These are phyloP conservation scores for Trichoderma gamsii DNA, from an alignment of 495 filamentous ascomycete species.

Conservation along the genomic window DNA sequence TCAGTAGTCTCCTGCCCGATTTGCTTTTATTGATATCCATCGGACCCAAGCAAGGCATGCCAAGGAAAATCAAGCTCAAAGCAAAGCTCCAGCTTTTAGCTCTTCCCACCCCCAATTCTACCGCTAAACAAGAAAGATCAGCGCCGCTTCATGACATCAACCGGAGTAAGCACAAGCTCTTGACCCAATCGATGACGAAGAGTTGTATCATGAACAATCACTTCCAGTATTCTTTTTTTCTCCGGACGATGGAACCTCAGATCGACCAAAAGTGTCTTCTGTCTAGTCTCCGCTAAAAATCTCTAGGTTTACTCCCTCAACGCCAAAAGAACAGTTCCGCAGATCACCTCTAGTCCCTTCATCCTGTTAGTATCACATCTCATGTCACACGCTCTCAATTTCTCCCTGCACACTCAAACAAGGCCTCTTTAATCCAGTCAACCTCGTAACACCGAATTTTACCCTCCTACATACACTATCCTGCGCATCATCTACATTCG, in stretches of 20 bases:
- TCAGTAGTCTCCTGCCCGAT: background rate
- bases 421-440: too few species aligned
- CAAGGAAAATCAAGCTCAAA: background rate
- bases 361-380: too few species aligned
- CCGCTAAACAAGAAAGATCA: background rate
- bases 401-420: too few species aligned
- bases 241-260: background rate
- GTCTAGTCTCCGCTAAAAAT: too few species aligned
- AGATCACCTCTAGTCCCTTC: too few species aligned
- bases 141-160: slow-evolving; percentile 1
- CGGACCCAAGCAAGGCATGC: background rate
- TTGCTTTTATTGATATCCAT: background rate
- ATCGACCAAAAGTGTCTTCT: too few species aligned
- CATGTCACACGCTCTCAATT: too few species aligned
- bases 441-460: too few species aligned
- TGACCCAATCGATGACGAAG: background rate
- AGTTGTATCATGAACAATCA: slow-evolving; percentile 4
- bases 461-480: too few species aligned
- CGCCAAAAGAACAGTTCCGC: too few species aligned
- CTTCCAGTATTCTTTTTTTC: background rate
- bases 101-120: background rate
- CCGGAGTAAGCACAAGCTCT: background rate
- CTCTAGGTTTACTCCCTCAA: too few species aligned
- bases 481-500: too few species aligned
- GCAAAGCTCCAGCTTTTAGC: background rate